Conservation (phyloP, 2,329 filamentous ascomycete species). For the Aulographum hederae region DNA sequence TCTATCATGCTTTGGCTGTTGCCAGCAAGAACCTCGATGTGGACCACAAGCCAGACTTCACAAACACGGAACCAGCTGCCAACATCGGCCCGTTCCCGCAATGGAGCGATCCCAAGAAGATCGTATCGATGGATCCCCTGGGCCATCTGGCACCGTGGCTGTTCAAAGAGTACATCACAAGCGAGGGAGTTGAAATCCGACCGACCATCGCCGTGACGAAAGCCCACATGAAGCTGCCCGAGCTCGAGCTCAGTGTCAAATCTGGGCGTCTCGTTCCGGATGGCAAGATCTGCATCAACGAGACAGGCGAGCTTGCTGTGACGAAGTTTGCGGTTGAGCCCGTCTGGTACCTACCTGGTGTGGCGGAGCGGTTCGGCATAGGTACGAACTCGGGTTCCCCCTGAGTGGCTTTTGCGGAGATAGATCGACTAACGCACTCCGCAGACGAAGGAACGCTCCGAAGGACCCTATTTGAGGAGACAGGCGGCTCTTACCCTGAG, state of each 20-base stretch:
- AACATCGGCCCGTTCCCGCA: constrained; percentile 76
- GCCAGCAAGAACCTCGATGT: constrained; percentile 75
- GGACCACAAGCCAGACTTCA: constrained; percentile 62
- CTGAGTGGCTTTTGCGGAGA: not conserved
- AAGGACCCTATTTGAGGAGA: constrained; percentile 82
- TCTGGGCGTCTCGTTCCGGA: constrained; percentile 60
- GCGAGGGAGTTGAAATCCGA: constrained; percentile 67
- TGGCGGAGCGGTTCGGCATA: constrained; percentile 86
- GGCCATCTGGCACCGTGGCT: constrained; percentile 76
- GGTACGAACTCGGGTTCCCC: constrained; percentile 26
- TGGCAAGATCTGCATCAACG: constrained; percentile 78
- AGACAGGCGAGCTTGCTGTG: constrained; percentile 71
- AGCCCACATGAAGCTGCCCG: constrained; percentile 91
- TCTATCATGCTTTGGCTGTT: constrained; percentile 86
- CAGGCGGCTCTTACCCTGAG: constrained; percentile 90
- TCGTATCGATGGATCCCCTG: constrained; percentile 92
- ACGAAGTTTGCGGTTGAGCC: constrained; percentile 97
- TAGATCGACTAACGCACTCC: not conserved
- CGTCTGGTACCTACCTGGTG: constrained; percentile 38
- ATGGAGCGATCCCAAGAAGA: constrained; percentile 83
- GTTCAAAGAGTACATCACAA: constrained; percentile 60
- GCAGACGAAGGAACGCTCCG: constrained; percentile 70
- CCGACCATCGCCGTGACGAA: constrained; percentile 85
- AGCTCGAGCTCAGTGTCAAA: constrained; percentile 75
- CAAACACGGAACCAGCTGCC: constrained; percentile 82